These are phyloP conservation scores for Darksidea phi DNA, from an alignment of 495 filamentous ascomycete species.

Conservation along the genomic window DNA sequence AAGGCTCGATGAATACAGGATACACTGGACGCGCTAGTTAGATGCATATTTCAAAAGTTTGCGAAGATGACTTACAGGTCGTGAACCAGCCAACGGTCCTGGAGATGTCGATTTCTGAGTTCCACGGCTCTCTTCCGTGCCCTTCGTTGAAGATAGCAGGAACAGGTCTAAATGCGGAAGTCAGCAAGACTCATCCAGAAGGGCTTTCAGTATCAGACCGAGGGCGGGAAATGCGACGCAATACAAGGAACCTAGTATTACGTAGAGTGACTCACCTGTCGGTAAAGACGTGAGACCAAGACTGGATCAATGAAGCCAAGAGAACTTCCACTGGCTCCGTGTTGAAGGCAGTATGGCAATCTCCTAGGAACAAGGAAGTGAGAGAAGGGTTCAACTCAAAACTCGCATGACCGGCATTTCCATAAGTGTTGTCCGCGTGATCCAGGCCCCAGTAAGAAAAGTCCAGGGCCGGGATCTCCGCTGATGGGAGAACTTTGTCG, in stretches of 20 bases:
- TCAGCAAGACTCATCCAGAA: too few relatives aligned
- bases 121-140: slow-evolving; percentile 42
- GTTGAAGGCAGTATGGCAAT: slow-evolving; percentile 23
- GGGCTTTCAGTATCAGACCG: too few relatives aligned
- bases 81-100: slow-evolving; percentile 45
- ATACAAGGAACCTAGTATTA: too few relatives aligned
- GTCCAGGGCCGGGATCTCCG: slow-evolving; percentile 24
- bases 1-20: slow-evolving; percentile 20
- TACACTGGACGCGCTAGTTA: slow-evolving; percentile 20
- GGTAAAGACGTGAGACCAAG: slow-evolving; percentile 34
- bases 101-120: slow-evolving; percentile 35
- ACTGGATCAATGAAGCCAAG: slow-evolving; percentile 41
- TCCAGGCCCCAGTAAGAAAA: slow-evolving; percentile 34
- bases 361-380: slow-evolving; percentile 14
- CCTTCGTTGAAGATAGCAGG: slow-evolving; percentile 41
- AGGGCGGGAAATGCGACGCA: too few relatives aligned
- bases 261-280: too few relatives aligned
- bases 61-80: slow-evolving; percentile 18
- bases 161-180: too few relatives aligned
- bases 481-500: slow-evolving; percentile 12
- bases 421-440: slow-evolving; percentile 26
- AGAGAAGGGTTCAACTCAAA: slow-evolving; percentile 21
- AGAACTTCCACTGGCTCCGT: slow-evolving; percentile 41
- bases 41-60: neutral
- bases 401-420: slow-evolving; percentile 19